Conservation (phyloP, 164 flowering plant genomes). For the Annona squamosa region DNA sequence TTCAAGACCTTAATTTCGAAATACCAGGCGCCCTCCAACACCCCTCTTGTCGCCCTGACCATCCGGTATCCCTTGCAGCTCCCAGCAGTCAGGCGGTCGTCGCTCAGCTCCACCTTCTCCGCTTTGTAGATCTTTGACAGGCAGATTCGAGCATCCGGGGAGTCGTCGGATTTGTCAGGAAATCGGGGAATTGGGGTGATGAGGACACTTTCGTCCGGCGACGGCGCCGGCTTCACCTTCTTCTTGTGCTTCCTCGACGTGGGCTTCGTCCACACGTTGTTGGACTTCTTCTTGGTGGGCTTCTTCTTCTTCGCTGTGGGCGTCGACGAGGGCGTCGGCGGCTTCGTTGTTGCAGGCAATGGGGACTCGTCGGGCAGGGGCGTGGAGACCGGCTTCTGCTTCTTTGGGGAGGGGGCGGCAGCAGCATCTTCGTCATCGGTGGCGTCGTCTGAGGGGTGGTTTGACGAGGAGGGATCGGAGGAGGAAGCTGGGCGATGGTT, state of each 20-base stretch:
- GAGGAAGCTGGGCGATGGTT: slow-evolving; percentile 10
- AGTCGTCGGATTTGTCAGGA: slow-evolving; percentile 73
- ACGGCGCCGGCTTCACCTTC: slow-evolving; percentile 16
- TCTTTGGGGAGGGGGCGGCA: slow-evolving; percentile 20
- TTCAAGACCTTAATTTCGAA: slow-evolving; percentile 70
- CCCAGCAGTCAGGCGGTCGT: slow-evolving; percentile 69
- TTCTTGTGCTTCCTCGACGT: slow-evolving; percentile 56
- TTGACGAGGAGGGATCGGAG: neutral
- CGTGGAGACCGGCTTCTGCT: slow-evolving; percentile 36
- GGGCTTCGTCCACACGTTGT: slow-evolving; percentile 70
- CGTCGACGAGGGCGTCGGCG: neutral
- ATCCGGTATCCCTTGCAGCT: slow-evolving; percentile 88
- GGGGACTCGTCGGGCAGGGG: slow-evolving; percentile 6
- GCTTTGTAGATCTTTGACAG: slow-evolving; percentile 87
- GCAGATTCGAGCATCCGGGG: slow-evolving; percentile 54
- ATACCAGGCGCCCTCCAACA: slow-evolving; percentile 87
- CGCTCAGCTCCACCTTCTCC: slow-evolving; percentile 88
- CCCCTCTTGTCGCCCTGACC: slow-evolving; percentile 96
- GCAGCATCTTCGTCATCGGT: neutral
- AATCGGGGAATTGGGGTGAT: slow-evolving; percentile 65
- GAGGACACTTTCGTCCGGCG: slow-evolving; percentile 45
- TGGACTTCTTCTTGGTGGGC: slow-evolving; percentile 50
- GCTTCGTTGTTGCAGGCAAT: neutral
- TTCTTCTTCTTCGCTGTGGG: slow-evolving; percentile 26
- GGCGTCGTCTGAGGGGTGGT: neutral